phyloP scores from a whole-genome alignment of 352 stramenopile genomes.

The Phytophthora pinifolia region DNA sequence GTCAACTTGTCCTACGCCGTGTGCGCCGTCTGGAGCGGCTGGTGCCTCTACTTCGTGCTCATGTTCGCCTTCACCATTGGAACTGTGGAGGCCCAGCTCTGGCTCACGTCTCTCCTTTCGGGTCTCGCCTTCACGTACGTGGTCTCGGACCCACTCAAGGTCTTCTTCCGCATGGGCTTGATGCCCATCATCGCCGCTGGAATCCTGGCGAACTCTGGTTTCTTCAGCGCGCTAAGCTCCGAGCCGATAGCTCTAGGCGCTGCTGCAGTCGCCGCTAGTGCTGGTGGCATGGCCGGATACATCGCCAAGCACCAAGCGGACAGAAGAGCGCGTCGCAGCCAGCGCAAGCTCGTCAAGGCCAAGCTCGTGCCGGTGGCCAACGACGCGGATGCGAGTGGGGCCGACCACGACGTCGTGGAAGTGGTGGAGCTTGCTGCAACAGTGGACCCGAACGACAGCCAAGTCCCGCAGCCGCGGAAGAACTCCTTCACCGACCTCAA shows the following conservation, averaged over 20 bases:
- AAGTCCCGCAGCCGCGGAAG: not conserved
- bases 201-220: constrained; percentile 48
- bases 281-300: constrained; percentile 49
- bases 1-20: constrained; percentile 72
- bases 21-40: constrained; percentile 51
- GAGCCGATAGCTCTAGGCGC: constrained; percentile 50
- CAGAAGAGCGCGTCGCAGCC: constrained; percentile 10
- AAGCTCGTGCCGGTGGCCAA: constrained; percentile 34
- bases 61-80: constrained; percentile 73
- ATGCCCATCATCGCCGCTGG: constrained; percentile 63
- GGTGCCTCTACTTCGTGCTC: constrained; percentile 68
- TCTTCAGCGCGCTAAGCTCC: constrained; percentile 54
- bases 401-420: constrained; percentile 5
- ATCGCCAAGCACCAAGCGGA: constrained; percentile 36
- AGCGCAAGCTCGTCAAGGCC: constrained; percentile 20
- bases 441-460: constrained; percentile 18
- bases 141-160: constrained; percentile 65
- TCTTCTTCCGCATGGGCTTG: constrained; percentile 71
- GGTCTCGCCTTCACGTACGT: constrained; percentile 60
- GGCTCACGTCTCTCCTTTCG: constrained; percentile 57
- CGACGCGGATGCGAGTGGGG: constrained; percentile 7
- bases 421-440: constrained; percentile 15
- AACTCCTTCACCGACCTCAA: constrained; percentile 43
- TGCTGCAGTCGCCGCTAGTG: constrained; percentile 40
- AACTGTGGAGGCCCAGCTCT: constrained; percentile 56